phyloP scores from a whole-genome alignment of 306 rosid genomes.

The peach (Prunus persica) region Prunus_persica_NCBIv2 NC_034010.1:24506001-24506500 shows the following conservation, averaged over 20 bases:
- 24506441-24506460: too few relatives aligned
- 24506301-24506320: slow-evolving; percentile 41
- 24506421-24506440: too few relatives aligned
- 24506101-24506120: background rate
- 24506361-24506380: slow-evolving; percentile 55
- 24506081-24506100: background rate
- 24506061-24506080: background rate
- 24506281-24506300: slow-evolving; percentile 40
- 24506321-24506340: slow-evolving; percentile 41
- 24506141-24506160: slow-evolving; percentile 10
- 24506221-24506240: slow-evolving; percentile 28
- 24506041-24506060: too few relatives aligned
- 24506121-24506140: background rate
- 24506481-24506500: too few relatives aligned
- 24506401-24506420: too few relatives aligned
- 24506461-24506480: too few relatives aligned
- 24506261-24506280: slow-evolving; percentile 52
- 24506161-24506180: slow-evolving; percentile 37
- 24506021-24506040: background rate
- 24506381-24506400: background rate
- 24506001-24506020: too few relatives aligned
- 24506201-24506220: slow-evolving; percentile 2
- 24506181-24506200: slow-evolving; percentile 46
- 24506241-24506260: slow-evolving; percentile 35
- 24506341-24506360: slow-evolving; percentile 47